Percentiles rank a stretch among this genome's conserved stretches.
phyloP scores from a whole-genome alignment of 2,329 filamentous ascomycete genomes.

The Fusarium newnesense region DNA sequence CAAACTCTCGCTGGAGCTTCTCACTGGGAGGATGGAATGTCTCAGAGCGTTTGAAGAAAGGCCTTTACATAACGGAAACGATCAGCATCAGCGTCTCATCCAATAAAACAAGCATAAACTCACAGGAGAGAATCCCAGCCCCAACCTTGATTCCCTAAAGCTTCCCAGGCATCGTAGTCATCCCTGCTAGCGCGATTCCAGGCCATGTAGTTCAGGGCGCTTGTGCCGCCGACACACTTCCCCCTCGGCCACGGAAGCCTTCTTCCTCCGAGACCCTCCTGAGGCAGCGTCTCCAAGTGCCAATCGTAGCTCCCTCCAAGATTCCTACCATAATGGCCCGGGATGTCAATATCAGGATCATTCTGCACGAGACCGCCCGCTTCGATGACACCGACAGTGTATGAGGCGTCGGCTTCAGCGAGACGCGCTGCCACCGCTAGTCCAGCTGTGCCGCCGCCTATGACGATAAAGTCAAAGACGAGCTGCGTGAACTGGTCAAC shows the following conservation, averaged over 20 bases:
- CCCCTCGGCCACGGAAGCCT: slow-evolving; percentile 55
- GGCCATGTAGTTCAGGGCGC: slow-evolving; percentile 69
- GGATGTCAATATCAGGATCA: slow-evolving; percentile 52
- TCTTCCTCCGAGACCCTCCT: slow-evolving; percentile 52
- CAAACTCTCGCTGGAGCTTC: slow-evolving; percentile 48
- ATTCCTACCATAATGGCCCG: slow-evolving; percentile 50
- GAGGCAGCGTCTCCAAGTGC: slow-evolving; percentile 53
- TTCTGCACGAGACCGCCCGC: slow-evolving; percentile 44
- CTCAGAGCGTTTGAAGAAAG: slow-evolving; percentile 62
- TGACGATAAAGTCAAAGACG: slow-evolving; percentile 53
- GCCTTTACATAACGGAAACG: slow-evolving; percentile 45
- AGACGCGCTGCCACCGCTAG: slow-evolving; percentile 61
- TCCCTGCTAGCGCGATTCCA: slow-evolving; percentile 57
- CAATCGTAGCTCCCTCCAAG: slow-evolving; percentile 54
- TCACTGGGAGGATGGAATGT: slow-evolving; percentile 56
- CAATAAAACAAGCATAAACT: slow-evolving; percentile 25
- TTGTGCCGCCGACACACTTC: slow-evolving; percentile 70
- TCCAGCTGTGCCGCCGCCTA: slow-evolving; percentile 66
- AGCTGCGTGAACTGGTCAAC: slow-evolving; percentile 39
- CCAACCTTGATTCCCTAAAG: slow-evolving; percentile 69
- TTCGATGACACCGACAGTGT: slow-evolving; percentile 47
- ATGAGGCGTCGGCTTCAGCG: slow-evolving; percentile 51
- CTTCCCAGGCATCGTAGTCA: slow-evolving; percentile 67
- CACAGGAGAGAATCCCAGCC: slow-evolving; percentile 58
- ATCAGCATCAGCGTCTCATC: background rate